These are phyloP conservation scores for Podaxis rugospora DNA, from an alignment of 768 basidiomycete genomes.

Conservation along the genomic window DNA sequence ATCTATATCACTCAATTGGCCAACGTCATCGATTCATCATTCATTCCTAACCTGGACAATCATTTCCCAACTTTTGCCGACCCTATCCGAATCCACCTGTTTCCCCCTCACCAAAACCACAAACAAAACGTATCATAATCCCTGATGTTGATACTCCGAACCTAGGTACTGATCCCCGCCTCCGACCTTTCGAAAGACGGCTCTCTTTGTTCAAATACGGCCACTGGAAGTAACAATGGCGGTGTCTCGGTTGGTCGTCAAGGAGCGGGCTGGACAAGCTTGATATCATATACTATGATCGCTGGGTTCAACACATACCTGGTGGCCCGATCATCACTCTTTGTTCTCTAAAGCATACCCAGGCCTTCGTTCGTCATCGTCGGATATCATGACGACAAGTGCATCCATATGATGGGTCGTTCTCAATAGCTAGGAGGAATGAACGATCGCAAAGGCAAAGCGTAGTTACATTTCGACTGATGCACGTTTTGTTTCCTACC, in stretches of 20 bases:
- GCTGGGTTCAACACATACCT: not conserved
- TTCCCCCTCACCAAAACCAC: not conserved
- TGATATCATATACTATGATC: not conserved
- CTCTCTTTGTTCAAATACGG: not conserved
- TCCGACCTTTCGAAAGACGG: not conserved
- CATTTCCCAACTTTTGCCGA: not conserved
- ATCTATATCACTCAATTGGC: not conserved
- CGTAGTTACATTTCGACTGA: not conserved
- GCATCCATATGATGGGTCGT: not conserved
- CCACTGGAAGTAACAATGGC: not conserved
- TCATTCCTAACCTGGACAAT: not conserved
- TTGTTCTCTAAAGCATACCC: not conserved
- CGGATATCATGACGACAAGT: not conserved
- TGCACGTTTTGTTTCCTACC: not conserved
- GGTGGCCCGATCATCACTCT: not conserved
- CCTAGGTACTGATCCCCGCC: not conserved
- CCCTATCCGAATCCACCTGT: not conserved
- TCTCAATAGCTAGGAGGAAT: not conserved
- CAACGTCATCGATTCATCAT: conserved; percentile 3
- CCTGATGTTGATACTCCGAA: not conserved
- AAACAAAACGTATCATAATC: not conserved
- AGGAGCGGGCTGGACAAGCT: not conserved
- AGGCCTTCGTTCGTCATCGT: not conserved
- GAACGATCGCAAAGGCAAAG: not conserved
- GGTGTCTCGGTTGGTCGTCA: not conserved